These are phyloP conservation scores for Lupinus albus DNA, from an alignment of 306 rosid species.

Conservation along the genomic window DNA sequence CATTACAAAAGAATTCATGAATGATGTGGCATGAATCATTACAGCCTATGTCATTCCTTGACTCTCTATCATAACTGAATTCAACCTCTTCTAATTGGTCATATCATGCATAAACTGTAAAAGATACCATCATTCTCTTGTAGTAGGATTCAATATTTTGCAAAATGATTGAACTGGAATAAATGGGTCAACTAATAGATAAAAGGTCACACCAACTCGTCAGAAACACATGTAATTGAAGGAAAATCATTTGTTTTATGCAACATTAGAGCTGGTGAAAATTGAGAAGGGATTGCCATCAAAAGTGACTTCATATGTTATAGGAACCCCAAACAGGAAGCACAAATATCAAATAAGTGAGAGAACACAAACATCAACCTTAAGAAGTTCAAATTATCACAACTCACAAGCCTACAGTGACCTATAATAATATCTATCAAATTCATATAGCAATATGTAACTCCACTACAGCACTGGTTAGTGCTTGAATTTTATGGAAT, in stretches of 20 bases:
- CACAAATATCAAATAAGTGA: neutral
- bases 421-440: too few species aligned
- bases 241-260: too few species aligned
- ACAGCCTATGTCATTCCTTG: constrained; percentile 4
- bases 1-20: neutral
- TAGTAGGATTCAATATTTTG: constrained; percentile 3
- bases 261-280: too few species aligned
- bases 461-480: neutral
- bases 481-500: constrained; percentile 10
- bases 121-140: neutral
- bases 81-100: neutral
- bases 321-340: too few species aligned
- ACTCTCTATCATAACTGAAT: neutral
- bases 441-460: constrained; percentile 4
- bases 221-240: neutral
- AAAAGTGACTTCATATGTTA: too few species aligned
- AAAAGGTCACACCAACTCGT: neutral
- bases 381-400: too few species aligned
- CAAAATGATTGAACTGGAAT: constrained; percentile 12
- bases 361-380: neutral
- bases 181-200: constrained; percentile 7
- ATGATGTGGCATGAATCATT: neutral
- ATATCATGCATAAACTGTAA: neutral
- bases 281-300: neutral
- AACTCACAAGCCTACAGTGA: too few species aligned